These are phyloP conservation scores for Phialemonium atrogriseum DNA, from an alignment of 2,329 filamentous ascomycete species.

Conservation along the genomic window DNA sequence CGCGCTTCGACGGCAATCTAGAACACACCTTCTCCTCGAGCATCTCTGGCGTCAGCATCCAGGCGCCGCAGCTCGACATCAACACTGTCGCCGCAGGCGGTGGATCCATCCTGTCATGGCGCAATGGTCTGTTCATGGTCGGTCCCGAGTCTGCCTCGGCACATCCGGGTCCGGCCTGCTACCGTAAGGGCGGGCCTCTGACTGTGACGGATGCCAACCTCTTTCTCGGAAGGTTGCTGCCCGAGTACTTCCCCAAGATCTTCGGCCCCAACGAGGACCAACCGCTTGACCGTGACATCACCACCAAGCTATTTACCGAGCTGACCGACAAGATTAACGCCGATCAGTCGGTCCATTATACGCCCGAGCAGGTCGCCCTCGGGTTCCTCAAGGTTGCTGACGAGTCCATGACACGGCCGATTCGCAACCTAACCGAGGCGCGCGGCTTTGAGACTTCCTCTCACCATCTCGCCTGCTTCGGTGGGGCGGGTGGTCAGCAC, in stretches of 20 bases:
- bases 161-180: constrained; percentile 58
- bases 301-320: constrained; percentile 20
- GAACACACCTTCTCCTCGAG: constrained; percentile 61
- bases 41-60: constrained; percentile 61
- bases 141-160: constrained; percentile 57
- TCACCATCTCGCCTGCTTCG: constrained; percentile 8
- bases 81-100: constrained; percentile 61
- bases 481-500: constrained; percentile 23
- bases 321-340: constrained; percentile 21
- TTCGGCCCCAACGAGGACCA: constrained; percentile 58
- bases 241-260: constrained; percentile 59
- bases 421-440: constrained; percentile 52
- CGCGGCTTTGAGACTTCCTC: constrained; percentile 12
- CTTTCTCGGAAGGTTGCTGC: constrained; percentile 42
- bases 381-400: constrained; percentile 70
- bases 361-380: constrained; percentile 35
- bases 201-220: constrained; percentile 59
- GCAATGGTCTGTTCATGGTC: constrained; percentile 58
- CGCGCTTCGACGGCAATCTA: constrained; percentile 41
- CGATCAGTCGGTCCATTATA: constrained; percentile 6
- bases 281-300: constrained; percentile 23
- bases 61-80: constrained; percentile 66
- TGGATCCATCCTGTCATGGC: constrained; percentile 53
- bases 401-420: constrained; percentile 66
- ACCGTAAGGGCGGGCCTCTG: constrained; percentile 53